phyloP scores from a whole-genome alignment of 2,329 filamentous ascomycete species.

The Exophiala aquamarina region DNA sequence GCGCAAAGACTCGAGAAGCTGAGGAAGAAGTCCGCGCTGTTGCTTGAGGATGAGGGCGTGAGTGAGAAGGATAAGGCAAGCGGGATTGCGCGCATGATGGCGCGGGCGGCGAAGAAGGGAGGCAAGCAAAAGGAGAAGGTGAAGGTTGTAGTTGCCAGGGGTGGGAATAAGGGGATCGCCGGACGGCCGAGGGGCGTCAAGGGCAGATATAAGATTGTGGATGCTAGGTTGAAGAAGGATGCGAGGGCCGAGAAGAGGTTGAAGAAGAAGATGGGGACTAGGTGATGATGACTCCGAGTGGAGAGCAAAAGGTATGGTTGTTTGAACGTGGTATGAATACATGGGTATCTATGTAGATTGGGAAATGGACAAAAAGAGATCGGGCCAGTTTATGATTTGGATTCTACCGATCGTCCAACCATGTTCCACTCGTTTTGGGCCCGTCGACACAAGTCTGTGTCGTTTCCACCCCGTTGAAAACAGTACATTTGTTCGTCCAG shows the following conservation, averaged over 20 bases:
- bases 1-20: conserved; percentile 90
- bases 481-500: too few species aligned
- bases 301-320: too few species aligned
- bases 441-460: too few species aligned
- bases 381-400: too few species aligned
- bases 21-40: conserved; percentile 90
- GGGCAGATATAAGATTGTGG: conserved; percentile 96
- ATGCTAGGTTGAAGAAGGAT: conserved; percentile 95
- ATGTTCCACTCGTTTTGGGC: too few species aligned
- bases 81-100: conserved; percentile 77
- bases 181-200: conserved; percentile 89
- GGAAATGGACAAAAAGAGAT: too few species aligned
- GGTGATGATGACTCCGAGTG: too few species aligned
- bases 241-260: conserved; percentile 79
- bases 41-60: conserved; percentile 86
- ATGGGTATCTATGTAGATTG: too few species aligned
- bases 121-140: conserved; percentile 67
- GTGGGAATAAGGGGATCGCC: conserved; percentile 78
- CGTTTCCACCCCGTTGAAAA: too few species aligned
- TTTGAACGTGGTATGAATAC: too few species aligned
- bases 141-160: conserved; percentile 84
- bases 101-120: conserved; percentile 81
- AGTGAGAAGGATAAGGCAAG: conserved; percentile 95
- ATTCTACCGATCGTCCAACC: too few species aligned
- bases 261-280: conserved; percentile 72